These are phyloP conservation scores for Salix arbutifolia DNA, from an alignment of 345 rosid genomes.

Conservation along the genomic window DNA sequence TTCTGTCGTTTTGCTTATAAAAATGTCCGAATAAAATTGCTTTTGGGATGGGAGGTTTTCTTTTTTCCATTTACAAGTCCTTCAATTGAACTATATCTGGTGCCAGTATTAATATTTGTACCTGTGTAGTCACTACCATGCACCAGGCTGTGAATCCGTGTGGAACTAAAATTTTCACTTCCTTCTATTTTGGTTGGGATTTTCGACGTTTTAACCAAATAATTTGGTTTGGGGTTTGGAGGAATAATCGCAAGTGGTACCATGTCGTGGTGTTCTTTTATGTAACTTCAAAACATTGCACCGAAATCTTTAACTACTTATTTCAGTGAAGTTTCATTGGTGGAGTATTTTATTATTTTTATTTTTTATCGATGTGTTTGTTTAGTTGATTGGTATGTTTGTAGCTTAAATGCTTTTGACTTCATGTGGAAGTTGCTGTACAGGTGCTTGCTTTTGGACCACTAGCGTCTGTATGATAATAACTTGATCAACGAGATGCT, in stretches of 20 bases:
- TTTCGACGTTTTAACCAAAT: conserved; percentile 21
- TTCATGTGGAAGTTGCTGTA: not conserved
- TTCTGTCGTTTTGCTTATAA: conserved; percentile 23
- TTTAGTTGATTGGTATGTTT: not conserved
- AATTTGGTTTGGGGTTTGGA: not conserved
- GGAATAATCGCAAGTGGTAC: conserved; percentile 2
- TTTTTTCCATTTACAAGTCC: conserved; percentile 3
- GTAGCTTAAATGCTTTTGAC: not conserved
- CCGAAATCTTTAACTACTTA: not conserved
- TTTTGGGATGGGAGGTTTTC: not conserved
- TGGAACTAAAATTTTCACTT: conserved; percentile 2
- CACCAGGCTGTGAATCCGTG: conserved; percentile 11
- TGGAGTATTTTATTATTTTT: not conserved
- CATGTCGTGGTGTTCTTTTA: conserved; percentile 7
- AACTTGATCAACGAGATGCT: not conserved
- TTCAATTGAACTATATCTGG: not conserved
- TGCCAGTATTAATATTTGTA: not conserved
- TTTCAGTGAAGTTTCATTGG: not conserved
- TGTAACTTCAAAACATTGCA: not conserved
- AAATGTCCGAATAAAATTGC: not conserved
- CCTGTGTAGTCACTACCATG: not conserved
- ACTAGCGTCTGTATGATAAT: not conserved
- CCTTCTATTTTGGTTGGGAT: conserved; percentile 3
- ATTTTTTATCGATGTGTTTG: not conserved
- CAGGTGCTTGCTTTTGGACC: not conserved